These are phyloP conservation scores for Emergomyces africanus DNA, from an alignment of 2,329 filamentous ascomycete genomes.

Conservation along the genomic window DNA sequence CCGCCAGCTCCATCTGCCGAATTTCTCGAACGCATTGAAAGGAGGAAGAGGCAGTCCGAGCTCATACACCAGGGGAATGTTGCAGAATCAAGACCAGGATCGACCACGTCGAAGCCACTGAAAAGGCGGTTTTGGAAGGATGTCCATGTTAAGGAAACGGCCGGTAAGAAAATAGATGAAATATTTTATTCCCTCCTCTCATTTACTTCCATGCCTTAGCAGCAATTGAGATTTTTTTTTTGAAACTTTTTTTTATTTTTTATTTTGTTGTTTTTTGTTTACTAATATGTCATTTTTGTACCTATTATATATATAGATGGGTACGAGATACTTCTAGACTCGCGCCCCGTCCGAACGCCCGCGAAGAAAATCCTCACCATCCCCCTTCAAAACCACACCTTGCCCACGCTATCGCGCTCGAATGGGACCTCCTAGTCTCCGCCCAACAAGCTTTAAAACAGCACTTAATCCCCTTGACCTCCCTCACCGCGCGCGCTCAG, in stretches of 20 bases:
- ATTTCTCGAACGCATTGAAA: conserved; percentile 35
- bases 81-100: conserved; percentile 24
- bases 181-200: no score
- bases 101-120: conserved; percentile 34
- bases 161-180: conserved; percentile 43
- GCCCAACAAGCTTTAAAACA: conserved; percentile 73
- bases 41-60: conserved; percentile 39
- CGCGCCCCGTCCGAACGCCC: conserved; percentile 64
- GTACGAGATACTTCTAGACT: conserved; percentile 60
- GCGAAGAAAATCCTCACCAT: conserved; percentile 59
- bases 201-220: no score
- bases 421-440: conserved; percentile 80
- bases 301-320: conserved; percentile 27
- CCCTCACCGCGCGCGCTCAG: conserved; percentile 66
- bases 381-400: conserved; percentile 67
- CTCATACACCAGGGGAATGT: conserved; percentile 35
- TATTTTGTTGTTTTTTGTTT: no score
- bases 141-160: conserved; percentile 54
- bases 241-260: no score
- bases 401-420: conserved; percentile 71
- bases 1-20: conserved; percentile 40
- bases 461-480: conserved; percentile 83
- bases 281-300: no score
- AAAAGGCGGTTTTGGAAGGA: conserved; percentile 81
- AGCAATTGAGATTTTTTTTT: no score